phyloP scores from a whole-genome alignment of 805 yeast genomes.

The Pichia thaimueangensis region DNA sequence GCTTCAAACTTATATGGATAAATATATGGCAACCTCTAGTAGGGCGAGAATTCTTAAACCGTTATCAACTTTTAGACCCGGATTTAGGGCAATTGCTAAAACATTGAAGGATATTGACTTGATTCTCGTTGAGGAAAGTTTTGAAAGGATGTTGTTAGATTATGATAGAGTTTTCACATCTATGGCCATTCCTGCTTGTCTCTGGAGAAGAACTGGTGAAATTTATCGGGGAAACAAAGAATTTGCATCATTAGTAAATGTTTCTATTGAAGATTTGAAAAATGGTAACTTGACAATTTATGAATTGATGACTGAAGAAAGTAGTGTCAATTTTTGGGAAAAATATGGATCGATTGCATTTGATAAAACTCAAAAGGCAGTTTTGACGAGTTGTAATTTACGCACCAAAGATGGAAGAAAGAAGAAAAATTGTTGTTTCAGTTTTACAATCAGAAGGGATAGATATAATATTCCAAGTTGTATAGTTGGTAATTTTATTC shows the following conservation, averaged over 20 bases:
- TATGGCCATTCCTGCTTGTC: constrained; percentile 96
- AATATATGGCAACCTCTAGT: constrained; percentile 78
- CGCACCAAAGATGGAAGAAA: constrained; percentile 76
- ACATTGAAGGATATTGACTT: constrained; percentile 86
- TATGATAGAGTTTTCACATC: constrained; percentile 94
- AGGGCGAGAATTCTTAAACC: constrained; percentile 84
- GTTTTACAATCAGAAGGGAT: constrained; percentile 89
- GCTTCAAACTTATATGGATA: constrained; percentile 85
- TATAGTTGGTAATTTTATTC: constrained; percentile 92
- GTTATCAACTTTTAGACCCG: constrained; percentile 78
- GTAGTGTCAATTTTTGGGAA: constrained; percentile 97
- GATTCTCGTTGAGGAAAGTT: constrained; percentile 86
- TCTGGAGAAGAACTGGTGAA: constrained; percentile 96
- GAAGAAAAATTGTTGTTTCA: constrained; percentile 82
- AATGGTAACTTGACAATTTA: constrained; percentile 91
- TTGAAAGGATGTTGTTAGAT: constrained; percentile 87
- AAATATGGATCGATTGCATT: constrained; percentile 95
- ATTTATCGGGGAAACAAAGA: constrained; percentile 93
- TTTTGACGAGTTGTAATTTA: constrained; percentile 82
- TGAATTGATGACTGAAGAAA: constrained; percentile 91
- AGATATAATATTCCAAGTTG: constrained; percentile 93
- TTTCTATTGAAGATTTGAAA: constrained; percentile 79
- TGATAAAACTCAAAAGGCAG: constrained; percentile 93
- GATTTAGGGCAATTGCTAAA: constrained; percentile 87
- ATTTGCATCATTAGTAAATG: constrained; percentile 89